Base-by-base conservation (phyloP, 768 basidiomycete genomes). In the Suillus subalutaceus region DNA sequence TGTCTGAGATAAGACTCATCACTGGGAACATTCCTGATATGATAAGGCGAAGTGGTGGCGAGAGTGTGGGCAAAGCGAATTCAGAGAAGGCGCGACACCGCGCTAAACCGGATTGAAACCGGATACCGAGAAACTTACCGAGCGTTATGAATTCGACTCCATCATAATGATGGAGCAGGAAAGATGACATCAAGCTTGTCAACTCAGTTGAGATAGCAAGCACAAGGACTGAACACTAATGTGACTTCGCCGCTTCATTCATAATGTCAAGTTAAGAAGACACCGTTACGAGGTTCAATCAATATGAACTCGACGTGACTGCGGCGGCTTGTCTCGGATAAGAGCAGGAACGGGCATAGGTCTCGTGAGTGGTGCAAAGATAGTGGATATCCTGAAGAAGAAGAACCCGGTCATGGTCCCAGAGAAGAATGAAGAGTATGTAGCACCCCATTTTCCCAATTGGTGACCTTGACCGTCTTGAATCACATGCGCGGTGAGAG, bases 221-320 rank as follows among this genome's bases (percentile, higher is more conserved):
- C 32, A 32, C 32, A 37, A 16, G 32, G 0, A n/a, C 20, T 44
- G 16, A 15, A 62, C 12, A 38, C 32, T 32, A 32, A 32, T 32
- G 32, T 32, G 32, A 32, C 32, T 15, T 32, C 23, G 44, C 32
- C 15, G 41, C 35, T 48, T 35, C 9, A 63, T 30, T 38, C 37
- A 53, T 53, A 26, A 26, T 26, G 26, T 26, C 26, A 26, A 26
- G 26, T 26, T 26, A 72, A 57, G 71, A 72, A 30, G 76, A 77
- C 23, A 69, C 73, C 37, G 72, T 79, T 68, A 62, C 62, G 8
- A 56, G 74, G 68, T 79, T 77, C 72, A 72, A 74, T 74, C 58
- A 78, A 77, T 66, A 77, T 78, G 76, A 76, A 65, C 72, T 77
- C 43, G 71, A 78, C n/a, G n/a, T n/a, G n/a, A 66, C 32, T 32